phyloP scores from a whole-genome alignment of 1,139 yeast species.

The Lizanozyma gosingica region DNA sequence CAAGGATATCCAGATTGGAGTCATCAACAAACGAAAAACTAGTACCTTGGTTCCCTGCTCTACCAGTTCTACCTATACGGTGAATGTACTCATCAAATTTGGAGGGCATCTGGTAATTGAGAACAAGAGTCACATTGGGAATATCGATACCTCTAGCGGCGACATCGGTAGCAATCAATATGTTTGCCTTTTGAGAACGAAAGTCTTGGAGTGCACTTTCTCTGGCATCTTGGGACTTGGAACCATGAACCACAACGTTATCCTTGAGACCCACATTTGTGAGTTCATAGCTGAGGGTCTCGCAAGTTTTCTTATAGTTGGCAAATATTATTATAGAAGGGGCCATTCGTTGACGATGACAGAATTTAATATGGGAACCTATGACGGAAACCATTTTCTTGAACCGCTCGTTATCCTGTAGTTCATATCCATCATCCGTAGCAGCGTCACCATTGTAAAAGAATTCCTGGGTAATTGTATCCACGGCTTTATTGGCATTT shows the following conservation, averaged over 20 bases:
- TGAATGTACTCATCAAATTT: conserved; percentile 81
- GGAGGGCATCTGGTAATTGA: conserved; percentile 78
- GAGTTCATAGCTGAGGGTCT: conserved; percentile 46
- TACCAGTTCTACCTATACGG: conserved; percentile 92
- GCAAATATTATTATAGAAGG: conserved; percentile 76
- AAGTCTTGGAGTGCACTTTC: conserved; percentile 67
- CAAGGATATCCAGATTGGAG: conserved; percentile 22
- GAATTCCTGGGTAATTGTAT: conserved; percentile 51
- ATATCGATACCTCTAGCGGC: conserved; percentile 97
- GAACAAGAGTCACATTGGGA: conserved; percentile 72
- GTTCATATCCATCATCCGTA: background rate
- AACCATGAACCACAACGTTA: conserved; percentile 72
- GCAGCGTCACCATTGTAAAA: background rate
- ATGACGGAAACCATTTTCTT: background rate
- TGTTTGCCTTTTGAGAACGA: conserved; percentile 48
- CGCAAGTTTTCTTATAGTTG: conserved; percentile 68
- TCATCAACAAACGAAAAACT: conserved; percentile 65
- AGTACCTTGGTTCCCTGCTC: conserved; percentile 78
- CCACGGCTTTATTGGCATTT: conserved; percentile 50
- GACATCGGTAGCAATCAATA: conserved; percentile 86
- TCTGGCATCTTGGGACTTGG: conserved; percentile 79
- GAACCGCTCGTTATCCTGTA: background rate
- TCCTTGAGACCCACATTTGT: conserved; percentile 31
- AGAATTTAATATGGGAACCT: background rate
- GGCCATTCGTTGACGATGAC: conserved; percentile 13